These are phyloP conservation scores for Sherardia arvensis DNA, from an alignment of 257 asterid species.

Conservation along the genomic window DNA sequence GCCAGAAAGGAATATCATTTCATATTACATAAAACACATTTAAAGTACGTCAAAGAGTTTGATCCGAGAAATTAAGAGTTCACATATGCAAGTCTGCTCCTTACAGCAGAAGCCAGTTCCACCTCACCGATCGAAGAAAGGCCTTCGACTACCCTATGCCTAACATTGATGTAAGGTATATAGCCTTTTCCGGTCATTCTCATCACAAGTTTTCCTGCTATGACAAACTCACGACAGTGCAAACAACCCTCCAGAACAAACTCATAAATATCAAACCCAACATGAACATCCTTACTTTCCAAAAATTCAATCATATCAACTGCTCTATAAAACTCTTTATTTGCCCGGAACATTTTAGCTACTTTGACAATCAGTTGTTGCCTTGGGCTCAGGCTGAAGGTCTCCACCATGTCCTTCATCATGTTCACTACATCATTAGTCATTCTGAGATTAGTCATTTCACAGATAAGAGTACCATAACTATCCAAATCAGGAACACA, in stretches of 20 bases:
- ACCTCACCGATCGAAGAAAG: conserved; percentile 50
- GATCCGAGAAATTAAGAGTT: conserved; percentile 27
- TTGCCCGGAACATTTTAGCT: conserved; percentile 44
- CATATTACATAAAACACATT: neutral
- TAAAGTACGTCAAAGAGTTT: too few species aligned
- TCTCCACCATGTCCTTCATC: conserved; percentile 58
- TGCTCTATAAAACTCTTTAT: conserved; percentile 49
- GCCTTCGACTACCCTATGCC: conserved; percentile 52
- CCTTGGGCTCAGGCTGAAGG: conserved; percentile 49
- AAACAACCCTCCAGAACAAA: conserved; percentile 61
- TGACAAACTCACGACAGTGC: conserved; percentile 45
- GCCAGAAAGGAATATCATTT: neutral
- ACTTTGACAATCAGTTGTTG: conserved; percentile 45
- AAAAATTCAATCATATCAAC: conserved; percentile 58
- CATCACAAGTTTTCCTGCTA: conserved; percentile 24
- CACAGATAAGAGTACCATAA: conserved; percentile 46
- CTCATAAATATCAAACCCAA: conserved; percentile 66
- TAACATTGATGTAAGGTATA: conserved; percentile 29
- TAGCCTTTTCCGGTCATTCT: conserved; percentile 31
- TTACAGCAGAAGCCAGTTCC: conserved; percentile 51
- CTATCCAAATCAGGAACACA: conserved; percentile 64
- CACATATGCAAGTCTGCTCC: conserved; percentile 49
- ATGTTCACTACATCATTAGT: conserved; percentile 22
- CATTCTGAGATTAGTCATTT: conserved; percentile 43
- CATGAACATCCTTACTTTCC: conserved; percentile 32